These are phyloP conservation scores for Nigrospora osmanthi DNA, from an alignment of 2,329 filamentous ascomycete species.

Conservation along the genomic window DNA sequence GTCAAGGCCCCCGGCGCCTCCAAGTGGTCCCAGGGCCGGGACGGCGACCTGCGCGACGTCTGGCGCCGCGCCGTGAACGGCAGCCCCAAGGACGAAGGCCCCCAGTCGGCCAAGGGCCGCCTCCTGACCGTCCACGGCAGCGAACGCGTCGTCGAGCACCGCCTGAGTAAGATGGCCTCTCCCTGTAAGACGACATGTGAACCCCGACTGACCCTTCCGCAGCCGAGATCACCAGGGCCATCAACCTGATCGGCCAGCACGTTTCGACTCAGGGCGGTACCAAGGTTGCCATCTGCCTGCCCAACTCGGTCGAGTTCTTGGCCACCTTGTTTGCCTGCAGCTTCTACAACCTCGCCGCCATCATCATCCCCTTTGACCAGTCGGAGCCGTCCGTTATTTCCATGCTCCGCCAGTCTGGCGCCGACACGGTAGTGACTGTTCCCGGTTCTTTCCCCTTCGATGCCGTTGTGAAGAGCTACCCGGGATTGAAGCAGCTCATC, in stretches of 20 bases:
- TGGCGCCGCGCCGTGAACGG: constrained; percentile 71
- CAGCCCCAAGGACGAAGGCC: constrained; percentile 53
- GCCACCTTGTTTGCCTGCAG: constrained; percentile 77
- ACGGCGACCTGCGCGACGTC: constrained; percentile 86
- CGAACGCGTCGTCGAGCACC: constrained; percentile 66
- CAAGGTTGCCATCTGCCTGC: constrained; percentile 81
- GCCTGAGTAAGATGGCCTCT: constrained; percentile 36
- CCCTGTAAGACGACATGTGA: too few relatives aligned
- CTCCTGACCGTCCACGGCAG: constrained; percentile 75
- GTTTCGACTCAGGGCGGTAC: constrained; percentile 63
- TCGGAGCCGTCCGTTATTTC: constrained; percentile 59
- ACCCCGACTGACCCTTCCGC: constrained; percentile 14
- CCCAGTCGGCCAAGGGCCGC: constrained; percentile 52
- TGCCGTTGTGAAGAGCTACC: constrained; percentile 59
- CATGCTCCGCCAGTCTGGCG: constrained; percentile 64
- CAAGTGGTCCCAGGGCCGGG: constrained; percentile 74
- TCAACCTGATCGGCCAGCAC: constrained; percentile 77
- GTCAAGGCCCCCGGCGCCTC: constrained; percentile 74
- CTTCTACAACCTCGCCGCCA: constrained; percentile 80
- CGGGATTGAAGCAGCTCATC: constrained; percentile 67
- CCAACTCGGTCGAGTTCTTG: constrained; percentile 87
- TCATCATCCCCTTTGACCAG: constrained; percentile 78
- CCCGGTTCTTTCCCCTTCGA: constrained; percentile 84
- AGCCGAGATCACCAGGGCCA: constrained; percentile 73
- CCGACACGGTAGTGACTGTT: constrained; percentile 75